Conservation (phyloP, 352 stramenopile genomes). For the Phytopythium vexans region DNA sequence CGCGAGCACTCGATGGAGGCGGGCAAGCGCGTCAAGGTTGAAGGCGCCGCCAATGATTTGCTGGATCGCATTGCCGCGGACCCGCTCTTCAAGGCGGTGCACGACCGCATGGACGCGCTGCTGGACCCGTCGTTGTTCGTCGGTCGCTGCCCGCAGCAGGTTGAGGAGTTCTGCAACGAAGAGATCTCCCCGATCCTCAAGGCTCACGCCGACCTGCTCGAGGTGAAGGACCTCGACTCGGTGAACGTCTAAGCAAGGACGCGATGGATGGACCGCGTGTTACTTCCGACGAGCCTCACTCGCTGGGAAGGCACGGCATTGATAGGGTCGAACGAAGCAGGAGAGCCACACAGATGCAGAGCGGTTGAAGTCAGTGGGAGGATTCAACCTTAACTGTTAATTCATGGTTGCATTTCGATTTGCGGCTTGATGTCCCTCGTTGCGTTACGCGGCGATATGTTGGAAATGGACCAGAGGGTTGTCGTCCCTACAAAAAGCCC, state of each 20-base stretch:
- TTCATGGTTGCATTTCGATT: too few relatives aligned
- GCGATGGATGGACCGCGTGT: too few relatives aligned
- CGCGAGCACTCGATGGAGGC: slow-evolving; percentile 98
- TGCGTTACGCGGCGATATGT: too few relatives aligned
- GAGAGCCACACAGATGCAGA: too few relatives aligned
- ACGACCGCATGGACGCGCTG: slow-evolving; percentile 94
- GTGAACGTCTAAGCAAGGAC: slow-evolving; percentile 92
- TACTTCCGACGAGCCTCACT: too few relatives aligned
- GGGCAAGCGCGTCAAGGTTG: slow-evolving; percentile 96
- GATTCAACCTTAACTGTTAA: too few relatives aligned
- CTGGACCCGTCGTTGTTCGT: slow-evolving; percentile 98
- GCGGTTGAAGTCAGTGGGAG: too few relatives aligned
- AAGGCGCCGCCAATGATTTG: slow-evolving; percentile 97
- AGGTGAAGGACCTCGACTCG: slow-evolving; percentile 91
- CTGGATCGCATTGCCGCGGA: slow-evolving; percentile 96
- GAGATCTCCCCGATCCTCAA: slow-evolving; percentile 94
- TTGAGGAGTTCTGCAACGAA: slow-evolving; percentile 95
- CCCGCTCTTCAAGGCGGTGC: slow-evolving; percentile 92
- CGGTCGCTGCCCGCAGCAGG: slow-evolving; percentile 94
- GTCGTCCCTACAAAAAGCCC: too few relatives aligned
- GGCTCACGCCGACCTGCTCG: slow-evolving; percentile 85
- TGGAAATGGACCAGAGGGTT: too few relatives aligned
- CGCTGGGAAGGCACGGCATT: too few relatives aligned
- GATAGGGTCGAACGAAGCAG: too few relatives aligned
- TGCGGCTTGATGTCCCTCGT: too few relatives aligned